Evolutionary conservation across 495 filamentous ascomycete genomes (phyloP).

Genomic region (Pyronema omphalodes): DNA sequence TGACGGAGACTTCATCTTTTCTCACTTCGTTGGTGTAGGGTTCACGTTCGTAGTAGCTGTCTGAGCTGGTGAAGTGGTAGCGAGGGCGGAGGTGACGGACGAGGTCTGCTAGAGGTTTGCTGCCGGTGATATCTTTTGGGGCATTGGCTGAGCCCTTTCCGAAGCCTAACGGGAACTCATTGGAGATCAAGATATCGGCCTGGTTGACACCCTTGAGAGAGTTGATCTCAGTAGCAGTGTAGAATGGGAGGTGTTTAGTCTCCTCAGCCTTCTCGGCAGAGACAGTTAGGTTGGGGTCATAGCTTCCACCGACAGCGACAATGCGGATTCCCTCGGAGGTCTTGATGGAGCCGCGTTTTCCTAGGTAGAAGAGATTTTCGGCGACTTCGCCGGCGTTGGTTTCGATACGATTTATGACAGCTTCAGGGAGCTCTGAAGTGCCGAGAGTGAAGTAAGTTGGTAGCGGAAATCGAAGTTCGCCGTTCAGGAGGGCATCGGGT

Average conservation of each 20-base stretch:
- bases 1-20: constrained; percentile 8
- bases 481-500: constrained; percentile 37
- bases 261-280: constrained; percentile 34
- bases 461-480: constrained; percentile 50
- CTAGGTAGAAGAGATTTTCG: constrained; percentile 70
- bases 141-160: constrained; percentile 27
- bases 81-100: constrained; percentile 58
- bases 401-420: constrained; percentile 52
- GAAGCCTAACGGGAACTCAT: constrained; percentile 62
- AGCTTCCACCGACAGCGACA: constrained; percentile 54
- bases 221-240: constrained; percentile 59
- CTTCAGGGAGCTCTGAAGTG: constrained; percentile 42
- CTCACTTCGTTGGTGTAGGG: constrained; percentile 39
- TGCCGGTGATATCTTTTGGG: constrained; percentile 22
- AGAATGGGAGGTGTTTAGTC: constrained; percentile 39
- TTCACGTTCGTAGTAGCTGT: constrained; percentile 71
- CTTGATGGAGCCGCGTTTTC: constrained; percentile 65
- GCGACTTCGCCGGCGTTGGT: constrained; percentile 63
- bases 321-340: constrained; percentile 80
- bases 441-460: constrained; percentile 80
- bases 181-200: constrained; percentile 72
- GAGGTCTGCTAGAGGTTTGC: constrained; percentile 48
- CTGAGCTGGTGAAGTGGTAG: constrained; percentile 67
- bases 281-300: constrained; percentile 35
- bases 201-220: constrained; percentile 50